Base-by-base conservation (phyloP, 352 stramenopile genomes). In the Pilasporangium apinafurcum region DNA sequence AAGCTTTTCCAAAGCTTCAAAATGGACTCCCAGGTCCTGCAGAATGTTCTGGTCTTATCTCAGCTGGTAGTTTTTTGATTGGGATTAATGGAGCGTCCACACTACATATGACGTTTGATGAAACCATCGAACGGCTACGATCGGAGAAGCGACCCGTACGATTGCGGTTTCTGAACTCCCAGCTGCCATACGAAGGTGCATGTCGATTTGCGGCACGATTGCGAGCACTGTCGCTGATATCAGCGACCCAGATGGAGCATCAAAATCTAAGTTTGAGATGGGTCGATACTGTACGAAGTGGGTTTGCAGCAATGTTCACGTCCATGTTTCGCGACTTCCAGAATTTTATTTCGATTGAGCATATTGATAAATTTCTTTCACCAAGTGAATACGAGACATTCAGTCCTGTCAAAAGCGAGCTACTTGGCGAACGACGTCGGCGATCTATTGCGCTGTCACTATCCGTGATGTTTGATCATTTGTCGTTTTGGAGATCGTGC, bases 51-150 rank as follows among this genome's bases (percentile, higher is more conserved):
- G 62, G 62, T 0, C 26, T 74, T 1, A 69, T 89, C 20, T 53
- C 48, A 8, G 33, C 65, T 8, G 76, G 79, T 4, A 87, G 73
- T 38, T 81, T 82, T 39, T 53, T 91, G 17, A 59, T 86, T 14
- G 73, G 56, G 10, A 83, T 91, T 56, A 91, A 91, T 37, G 73
- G 76, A 6, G 52, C 70, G 14, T 81, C 75, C 17, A 81, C 72
- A 8, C 35, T 86, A 8, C 68, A 86, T 16, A 40, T 76, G 31
- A 83, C 64, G 1, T 84, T 86, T 30, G 58, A 77, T 18, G 65
- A 83, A 46, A 84, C 75, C 2, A 85, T 86, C 22, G 58, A 80
- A 21, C 65, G 64, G 5, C 56, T 89, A 21, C 63, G 66, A 0
- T 34, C 51, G 14, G 67, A 67, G 46, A 59, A 51, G 27, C 61